Evolutionary conservation across 2,329 filamentous ascomycete genomes (phyloP), one percentile per base, ranked within the genome.

Genomic region (Sporothrix inflata): DNA sequence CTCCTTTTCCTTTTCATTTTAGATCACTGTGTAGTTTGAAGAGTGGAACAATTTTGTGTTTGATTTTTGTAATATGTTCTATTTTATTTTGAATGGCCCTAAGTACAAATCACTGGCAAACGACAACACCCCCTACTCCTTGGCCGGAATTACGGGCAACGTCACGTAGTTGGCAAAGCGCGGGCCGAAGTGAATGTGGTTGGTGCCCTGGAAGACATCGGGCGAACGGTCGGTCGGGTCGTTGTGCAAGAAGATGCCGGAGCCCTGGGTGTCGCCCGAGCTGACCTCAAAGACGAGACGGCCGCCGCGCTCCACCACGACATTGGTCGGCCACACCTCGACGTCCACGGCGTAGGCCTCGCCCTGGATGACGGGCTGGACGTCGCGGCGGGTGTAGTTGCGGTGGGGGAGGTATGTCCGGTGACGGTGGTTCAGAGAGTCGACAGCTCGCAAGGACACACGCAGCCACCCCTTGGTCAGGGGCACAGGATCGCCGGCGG

Each of bases 401-500:
- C 53, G 53, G 53, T 57, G 53, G 4, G 53, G 53, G 1, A 53
- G 49, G 21, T 53, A 27, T 4, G n/a, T 3, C 2, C 49, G 49
- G 53, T 57, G 53, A 12, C 53, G 53, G 27, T 14, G 14, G 27
- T 57, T 57, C 12, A 16, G 2, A 14, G 80, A 76, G 73, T 88
- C 83, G 2, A 86, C 83, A 76, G 87, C 88, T n/a, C 89, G 85
- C n/a, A 89, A 79, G 45, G 83, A 86, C 34, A 68, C 63, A 6
- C 71, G 65, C 30, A 53, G 63, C 40, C 55, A 51, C 16, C 49
- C 71, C 7, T 69, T 91, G 70, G 85, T 84, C 0, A 91, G 81
- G 0, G 89, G 89, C 0, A 91, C 84, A 0, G 87, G 85, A 73
- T 91, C 89, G 14, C 89, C 89, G 0, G 88, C 87, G 2, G 90